A percentile compares a stretch with the other conserved stretches of the same genome.
phyloP scores from a whole-genome alignment of 2,329 filamentous ascomycete genomes.

The Ascochyta clinopodiicola region DNA sequence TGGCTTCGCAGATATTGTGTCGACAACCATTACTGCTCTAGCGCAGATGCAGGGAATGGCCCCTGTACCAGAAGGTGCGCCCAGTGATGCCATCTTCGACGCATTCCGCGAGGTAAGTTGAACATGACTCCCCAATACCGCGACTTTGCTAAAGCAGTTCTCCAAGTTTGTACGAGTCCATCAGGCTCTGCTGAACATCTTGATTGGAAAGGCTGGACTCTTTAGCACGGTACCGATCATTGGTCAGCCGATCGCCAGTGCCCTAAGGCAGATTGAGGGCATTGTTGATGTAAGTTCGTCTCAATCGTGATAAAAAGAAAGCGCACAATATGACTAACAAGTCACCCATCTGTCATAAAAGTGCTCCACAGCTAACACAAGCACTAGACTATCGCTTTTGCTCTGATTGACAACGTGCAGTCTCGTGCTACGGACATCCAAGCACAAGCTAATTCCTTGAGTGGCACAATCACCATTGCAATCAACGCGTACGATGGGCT shows the following conservation, averaged over 20 bases:
- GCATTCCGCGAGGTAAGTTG: slow-evolving; percentile 23
- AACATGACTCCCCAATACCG: neutral
- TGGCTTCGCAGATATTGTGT: slow-evolving; percentile 21
- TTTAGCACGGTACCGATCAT: slow-evolving; percentile 21
- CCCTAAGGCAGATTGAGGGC: slow-evolving; percentile 20
- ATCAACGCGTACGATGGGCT: no score
- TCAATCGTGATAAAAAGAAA: no score
- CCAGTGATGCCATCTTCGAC: slow-evolving; percentile 15
- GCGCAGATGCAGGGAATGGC: slow-evolving; percentile 12
- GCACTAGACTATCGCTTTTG: no score
- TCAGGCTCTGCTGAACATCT: slow-evolving; percentile 24
- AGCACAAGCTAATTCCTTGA: no score
- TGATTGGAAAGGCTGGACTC: slow-evolving; percentile 26
- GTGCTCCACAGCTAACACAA: no score
- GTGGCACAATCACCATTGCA: no score
- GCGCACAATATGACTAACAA: no score
- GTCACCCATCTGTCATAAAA: no score
- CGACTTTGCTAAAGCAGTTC: no score
- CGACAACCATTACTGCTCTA: slow-evolving; percentile 9
- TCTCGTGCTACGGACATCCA: no score
- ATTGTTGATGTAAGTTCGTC: slow-evolving; percentile 24
- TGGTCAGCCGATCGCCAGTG: slow-evolving; percentile 18
- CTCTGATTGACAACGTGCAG: no score
- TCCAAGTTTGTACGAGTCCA: slow-evolving; percentile 26
- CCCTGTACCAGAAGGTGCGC: slow-evolving; percentile 6